These are phyloP conservation scores for Amaranthus palmeri DNA, from an alignment of 148 eudicot genomes.

Conservation along the genomic window DNA sequence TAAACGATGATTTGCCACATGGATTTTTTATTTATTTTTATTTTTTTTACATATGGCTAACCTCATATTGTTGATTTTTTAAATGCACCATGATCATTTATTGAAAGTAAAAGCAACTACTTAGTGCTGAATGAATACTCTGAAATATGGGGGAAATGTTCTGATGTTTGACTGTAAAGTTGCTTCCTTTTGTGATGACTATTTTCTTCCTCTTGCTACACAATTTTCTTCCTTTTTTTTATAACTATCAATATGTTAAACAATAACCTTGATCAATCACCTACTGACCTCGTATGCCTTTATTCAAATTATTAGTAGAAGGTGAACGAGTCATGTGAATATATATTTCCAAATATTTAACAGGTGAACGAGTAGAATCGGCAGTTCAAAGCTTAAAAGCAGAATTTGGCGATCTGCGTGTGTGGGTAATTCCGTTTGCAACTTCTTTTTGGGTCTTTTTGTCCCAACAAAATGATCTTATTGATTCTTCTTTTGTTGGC, in stretches of 20 bases:
- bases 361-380: conserved; percentile 76
- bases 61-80: too few relatives aligned
- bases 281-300: background rate
- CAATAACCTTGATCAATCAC: background rate
- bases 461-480: background rate
- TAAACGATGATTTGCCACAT: too few relatives aligned
- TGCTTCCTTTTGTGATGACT: too few relatives aligned
- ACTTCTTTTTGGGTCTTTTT: conserved; percentile 21
- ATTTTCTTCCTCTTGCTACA: too few relatives aligned
- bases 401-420: conserved; percentile 84
- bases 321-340: conserved; percentile 1
- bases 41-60: too few relatives aligned
- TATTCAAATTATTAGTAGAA: background rate
- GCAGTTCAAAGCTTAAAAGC: conserved; percentile 56
- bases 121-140: too few relatives aligned
- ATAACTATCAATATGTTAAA: background rate
- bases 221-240: too few relatives aligned
- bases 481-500: background rate
- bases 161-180: too few relatives aligned
- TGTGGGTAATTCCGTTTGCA: conserved; percentile 85
- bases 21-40: too few relatives aligned
- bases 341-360: conserved; percentile 3
- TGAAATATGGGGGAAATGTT: too few relatives aligned
- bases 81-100: too few relatives aligned
- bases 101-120: too few relatives aligned